Evolutionary conservation across 495 filamentous ascomycete genomes (phyloP).

Genomic region (Hypoxylon rickii): DNA sequence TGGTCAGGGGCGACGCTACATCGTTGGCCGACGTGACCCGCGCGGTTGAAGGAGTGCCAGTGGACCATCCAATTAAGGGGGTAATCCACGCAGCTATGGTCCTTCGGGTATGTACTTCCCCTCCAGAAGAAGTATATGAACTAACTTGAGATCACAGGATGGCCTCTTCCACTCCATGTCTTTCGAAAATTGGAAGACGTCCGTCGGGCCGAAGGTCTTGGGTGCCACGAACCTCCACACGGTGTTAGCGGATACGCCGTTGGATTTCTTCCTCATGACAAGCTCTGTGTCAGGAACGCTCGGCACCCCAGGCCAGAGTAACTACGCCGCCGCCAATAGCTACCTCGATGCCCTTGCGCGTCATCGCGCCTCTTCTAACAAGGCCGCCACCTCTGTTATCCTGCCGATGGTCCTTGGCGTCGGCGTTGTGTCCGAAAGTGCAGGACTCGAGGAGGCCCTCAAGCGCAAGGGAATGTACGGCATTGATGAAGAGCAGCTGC

Average conservation of each 20-base stretch:
- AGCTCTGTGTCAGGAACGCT: slow-evolving; percentile 54
- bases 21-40: slow-evolving; percentile 14
- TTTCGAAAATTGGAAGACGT: slow-evolving; percentile 38
- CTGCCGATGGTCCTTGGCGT: slow-evolving; percentile 45
- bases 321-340: slow-evolving; percentile 55
- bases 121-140: slow-evolving; percentile 1
- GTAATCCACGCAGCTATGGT: slow-evolving; percentile 61
- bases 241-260: slow-evolving; percentile 26
- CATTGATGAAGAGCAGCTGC: slow-evolving; percentile 44
- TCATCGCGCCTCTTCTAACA: slow-evolving; percentile 12
- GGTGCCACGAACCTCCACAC: slow-evolving; percentile 49
- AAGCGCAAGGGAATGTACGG: slow-evolving; percentile 45
- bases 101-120: slow-evolving; percentile 29
- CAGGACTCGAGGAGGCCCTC: slow-evolving; percentile 42
- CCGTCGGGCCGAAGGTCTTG: slow-evolving; percentile 45
- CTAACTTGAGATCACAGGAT: slow-evolving; percentile 34
- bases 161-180: slow-evolving; percentile 42
- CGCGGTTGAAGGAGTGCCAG: slow-evolving; percentile 8
- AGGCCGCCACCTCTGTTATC: slow-evolving; percentile 35
- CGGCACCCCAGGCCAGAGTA: slow-evolving; percentile 50
- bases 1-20: slow-evolving; percentile 23
- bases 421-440: slow-evolving; percentile 46
- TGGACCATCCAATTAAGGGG: slow-evolving; percentile 44
- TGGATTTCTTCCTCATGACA: slow-evolving; percentile 60
- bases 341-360: slow-evolving; percentile 46